Evolutionary conservation across 2,329 filamentous ascomycete species (phyloP), one percentile per base, ranked within the genome.

Genomic region (Pseudogymnoascus sp.): DNA sequence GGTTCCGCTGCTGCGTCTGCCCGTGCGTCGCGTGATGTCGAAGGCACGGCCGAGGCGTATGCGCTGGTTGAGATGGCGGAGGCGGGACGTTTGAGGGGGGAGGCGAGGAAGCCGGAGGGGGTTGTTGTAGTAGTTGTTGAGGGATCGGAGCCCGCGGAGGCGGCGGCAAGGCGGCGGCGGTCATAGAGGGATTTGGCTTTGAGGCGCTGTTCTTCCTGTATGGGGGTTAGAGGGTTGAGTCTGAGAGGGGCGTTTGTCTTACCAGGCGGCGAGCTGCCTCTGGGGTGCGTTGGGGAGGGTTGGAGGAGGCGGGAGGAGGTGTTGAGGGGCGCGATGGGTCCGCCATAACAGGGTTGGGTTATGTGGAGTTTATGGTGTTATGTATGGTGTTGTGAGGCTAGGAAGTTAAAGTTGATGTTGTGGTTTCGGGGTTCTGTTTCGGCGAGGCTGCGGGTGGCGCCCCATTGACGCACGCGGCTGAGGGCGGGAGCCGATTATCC

Each of bases 171-270:
- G 6, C 60, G 45, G n/a, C 45, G 45, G 45, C 45, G 45, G 45
- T 52, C 45, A 3, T 52, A 52, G 14, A 52, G 45, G 8, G 45
- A 52, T 81, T 97, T 97, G 62, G 94, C 91, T 76, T 87, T 90
- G 31, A 97, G 83, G 19, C 93, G 85, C 69, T 87, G 92, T 74
- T 93, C 86, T 84, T 97, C 93, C 90, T 94, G 63, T 37, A 14
- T 4, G n/a, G 2, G 23, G 10, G 45, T 52, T 52, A 52, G 45
- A 52, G 26, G 14, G 23, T 12, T 2, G 26, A 26, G 4, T 11
- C 5, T 12, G 21, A 6, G 12, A 11, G 14, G 7, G 7, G 45
- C 1, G 14, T 26, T 6, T 4, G n/a, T 26, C 45, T 52, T 52
- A 52, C 45, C 2, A 52, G 26, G 45, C 26, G 45, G 45, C 45